phyloP scores from a whole-genome alignment of 1,139 yeast genomes.

The Sugiyamaella neomexicana region DNA sequence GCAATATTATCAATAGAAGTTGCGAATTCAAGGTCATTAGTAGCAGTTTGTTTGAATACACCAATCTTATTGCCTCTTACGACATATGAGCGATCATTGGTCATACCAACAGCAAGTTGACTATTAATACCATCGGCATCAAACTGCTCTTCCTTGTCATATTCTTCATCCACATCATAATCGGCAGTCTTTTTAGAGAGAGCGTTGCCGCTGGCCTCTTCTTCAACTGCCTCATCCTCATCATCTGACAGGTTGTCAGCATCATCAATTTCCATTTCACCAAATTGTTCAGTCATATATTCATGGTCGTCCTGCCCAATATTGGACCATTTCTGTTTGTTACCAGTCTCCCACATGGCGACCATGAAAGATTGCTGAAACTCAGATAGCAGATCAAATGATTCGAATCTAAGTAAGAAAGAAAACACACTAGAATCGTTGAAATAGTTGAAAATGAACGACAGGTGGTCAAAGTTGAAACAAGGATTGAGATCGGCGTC shows the following conservation, averaged over 20 bases:
- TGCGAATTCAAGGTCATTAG: conserved; percentile 55
- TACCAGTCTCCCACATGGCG: conserved; percentile 62
- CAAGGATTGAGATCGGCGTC: conserved; percentile 60
- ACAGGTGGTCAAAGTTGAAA: conserved; percentile 56
- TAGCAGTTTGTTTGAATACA: conserved; percentile 63
- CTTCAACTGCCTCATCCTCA: conserved; percentile 38
- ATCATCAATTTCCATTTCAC: conserved; percentile 41
- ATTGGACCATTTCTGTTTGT: conserved; percentile 52
- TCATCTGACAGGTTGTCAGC: conserved; percentile 42
- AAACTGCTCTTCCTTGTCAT: conserved; percentile 39
- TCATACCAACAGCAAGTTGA: conserved; percentile 67
- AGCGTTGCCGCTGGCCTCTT: conserved; percentile 21
- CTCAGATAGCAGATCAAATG: conserved; percentile 44
- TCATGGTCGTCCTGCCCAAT: conserved; percentile 48
- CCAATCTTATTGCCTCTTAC: conserved; percentile 79
- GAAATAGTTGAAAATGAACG: conserved; percentile 67
- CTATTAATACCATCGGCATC: conserved; percentile 50
- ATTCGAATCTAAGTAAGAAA: conserved; percentile 60
- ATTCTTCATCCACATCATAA: conserved; percentile 39
- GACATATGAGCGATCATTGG: conserved; percentile 72
- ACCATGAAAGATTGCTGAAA: conserved; percentile 57
- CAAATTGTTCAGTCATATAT: conserved; percentile 52
- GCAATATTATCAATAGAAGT: conserved; percentile 66
- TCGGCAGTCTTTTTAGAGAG: conserved; percentile 9
- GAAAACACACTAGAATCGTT: conserved; percentile 48